A percentile compares a stretch with the other conserved stretches of the same genome.
These are phyloP conservation scores for Pseudogymnoascus destructans DNA, from an alignment of 2,329 filamentous ascomycete species.

Conservation along the genomic window DNA sequence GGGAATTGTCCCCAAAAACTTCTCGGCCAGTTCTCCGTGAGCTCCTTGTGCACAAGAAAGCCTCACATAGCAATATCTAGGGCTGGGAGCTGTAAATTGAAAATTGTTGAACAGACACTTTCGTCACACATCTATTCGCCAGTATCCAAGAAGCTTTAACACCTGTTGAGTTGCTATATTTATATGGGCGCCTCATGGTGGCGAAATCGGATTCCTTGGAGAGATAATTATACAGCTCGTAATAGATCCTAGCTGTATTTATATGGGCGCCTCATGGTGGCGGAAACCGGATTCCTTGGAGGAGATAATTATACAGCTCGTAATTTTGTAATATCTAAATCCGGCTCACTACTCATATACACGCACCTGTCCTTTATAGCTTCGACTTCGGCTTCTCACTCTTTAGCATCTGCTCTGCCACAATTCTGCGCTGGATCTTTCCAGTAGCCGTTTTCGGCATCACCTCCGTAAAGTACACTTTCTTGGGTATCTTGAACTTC, in stretches of 20 bases:
- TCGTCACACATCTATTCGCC: background rate
- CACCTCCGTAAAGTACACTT: constrained; percentile 69
- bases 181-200: background rate
- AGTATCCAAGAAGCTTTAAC: background rate
- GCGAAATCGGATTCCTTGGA: background rate
- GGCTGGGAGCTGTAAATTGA: background rate
- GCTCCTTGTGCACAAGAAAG: background rate
- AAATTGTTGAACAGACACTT: background rate
- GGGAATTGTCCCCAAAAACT: background rate
- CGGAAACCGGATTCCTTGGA: background rate
- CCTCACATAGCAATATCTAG: background rate
- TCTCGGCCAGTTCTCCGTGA: background rate
- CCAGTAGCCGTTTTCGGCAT: constrained; percentile 92
- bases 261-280: background rate
- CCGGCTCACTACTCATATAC: background rate
- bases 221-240: background rate
- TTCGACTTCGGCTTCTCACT: constrained; percentile 43
- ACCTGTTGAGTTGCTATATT: too few species aligned
- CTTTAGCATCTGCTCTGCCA: constrained; percentile 76
- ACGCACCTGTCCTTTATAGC: background rate
- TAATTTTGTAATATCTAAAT: background rate
- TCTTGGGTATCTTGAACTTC: constrained; percentile 77
- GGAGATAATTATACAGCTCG: background rate
- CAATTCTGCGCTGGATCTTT: constrained; percentile 74
- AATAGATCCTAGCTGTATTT: background rate